phyloP scores from a whole-genome alignment of 2,329 filamentous ascomycete species.

The Dothiorella sarmentorum region DNA sequence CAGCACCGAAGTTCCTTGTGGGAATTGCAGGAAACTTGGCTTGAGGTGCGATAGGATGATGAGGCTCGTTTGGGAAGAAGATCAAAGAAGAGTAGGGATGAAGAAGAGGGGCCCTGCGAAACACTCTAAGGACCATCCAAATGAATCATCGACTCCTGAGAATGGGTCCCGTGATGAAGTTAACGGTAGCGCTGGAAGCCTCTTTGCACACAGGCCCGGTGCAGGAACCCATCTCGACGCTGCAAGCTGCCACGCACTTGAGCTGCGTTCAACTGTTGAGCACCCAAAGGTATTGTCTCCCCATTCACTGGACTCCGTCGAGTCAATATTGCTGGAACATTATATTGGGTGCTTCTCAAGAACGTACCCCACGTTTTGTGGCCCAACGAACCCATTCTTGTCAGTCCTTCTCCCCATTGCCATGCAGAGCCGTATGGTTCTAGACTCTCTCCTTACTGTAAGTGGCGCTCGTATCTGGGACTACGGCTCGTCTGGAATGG shows the following conservation, averaged over 20 bases:
- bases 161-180: too few species aligned
- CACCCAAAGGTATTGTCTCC: background rate
- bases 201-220: background rate
- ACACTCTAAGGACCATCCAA: background rate
- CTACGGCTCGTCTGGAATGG: background rate
- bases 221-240: background rate
- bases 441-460: background rate
- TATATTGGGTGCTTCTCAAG: background rate
- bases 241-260: background rate
- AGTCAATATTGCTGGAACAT: background rate
- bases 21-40: background rate
- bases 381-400: background rate
- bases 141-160: background rate
- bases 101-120: background rate
- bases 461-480: background rate
- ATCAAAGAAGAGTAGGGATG: background rate
- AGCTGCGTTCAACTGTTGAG: background rate
- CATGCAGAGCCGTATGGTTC: constrained; percentile 1
- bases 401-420: background rate
- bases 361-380: background rate
- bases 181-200: background rate
- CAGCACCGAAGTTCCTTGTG: background rate
- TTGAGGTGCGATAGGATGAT: background rate
- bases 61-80: background rate
- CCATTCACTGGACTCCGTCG: background rate